These are phyloP conservation scores for Albophoma yamanashiensis DNA, from an alignment of 2,329 filamentous ascomycete genomes.

Conservation along the genomic window DNA sequence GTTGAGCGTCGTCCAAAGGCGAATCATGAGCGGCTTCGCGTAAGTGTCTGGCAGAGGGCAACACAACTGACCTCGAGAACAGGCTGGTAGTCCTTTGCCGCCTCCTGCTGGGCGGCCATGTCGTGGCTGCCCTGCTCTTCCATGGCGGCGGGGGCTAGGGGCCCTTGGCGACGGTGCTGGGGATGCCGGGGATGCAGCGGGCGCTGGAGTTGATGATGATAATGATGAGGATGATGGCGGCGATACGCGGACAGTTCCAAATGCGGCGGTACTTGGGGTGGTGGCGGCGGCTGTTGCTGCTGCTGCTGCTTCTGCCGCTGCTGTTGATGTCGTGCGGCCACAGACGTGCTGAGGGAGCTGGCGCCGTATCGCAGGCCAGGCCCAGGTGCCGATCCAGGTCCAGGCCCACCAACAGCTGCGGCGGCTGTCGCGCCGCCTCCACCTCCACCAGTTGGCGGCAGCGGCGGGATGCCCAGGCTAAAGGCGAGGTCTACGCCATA, in stretches of 20 bases:
- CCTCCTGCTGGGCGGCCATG: slow-evolving; percentile 48
- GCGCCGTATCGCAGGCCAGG: background rate
- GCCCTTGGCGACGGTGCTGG: slow-evolving; percentile 4
- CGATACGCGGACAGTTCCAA: background rate
- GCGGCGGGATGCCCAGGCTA: slow-evolving; percentile 9
- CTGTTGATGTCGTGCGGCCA: background rate
- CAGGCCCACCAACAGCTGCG: background rate
- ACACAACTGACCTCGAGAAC: slow-evolving; percentile 37
- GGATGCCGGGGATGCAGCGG: slow-evolving; percentile 13
- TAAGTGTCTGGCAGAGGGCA: background rate
- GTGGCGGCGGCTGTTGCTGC: background rate
- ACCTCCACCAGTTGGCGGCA: slow-evolving; percentile 1
- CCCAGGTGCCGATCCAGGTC: background rate
- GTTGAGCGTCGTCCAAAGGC: background rate
- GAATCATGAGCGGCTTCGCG: background rate
- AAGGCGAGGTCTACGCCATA: slow-evolving; percentile 25
- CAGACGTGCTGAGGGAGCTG: background rate
- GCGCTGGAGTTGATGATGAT: background rate
- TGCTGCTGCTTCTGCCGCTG: background rate
- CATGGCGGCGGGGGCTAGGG: slow-evolving; percentile 16
- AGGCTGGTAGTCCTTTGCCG: slow-evolving; percentile 48
- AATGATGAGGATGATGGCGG: background rate
- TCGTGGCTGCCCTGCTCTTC: slow-evolving; percentile 27
- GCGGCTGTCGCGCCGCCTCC: background rate
- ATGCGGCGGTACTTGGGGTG: background rate